Conservation (phyloP, 2,329 filamentous ascomycete genomes). For the Onygenales sp. region DNA sequence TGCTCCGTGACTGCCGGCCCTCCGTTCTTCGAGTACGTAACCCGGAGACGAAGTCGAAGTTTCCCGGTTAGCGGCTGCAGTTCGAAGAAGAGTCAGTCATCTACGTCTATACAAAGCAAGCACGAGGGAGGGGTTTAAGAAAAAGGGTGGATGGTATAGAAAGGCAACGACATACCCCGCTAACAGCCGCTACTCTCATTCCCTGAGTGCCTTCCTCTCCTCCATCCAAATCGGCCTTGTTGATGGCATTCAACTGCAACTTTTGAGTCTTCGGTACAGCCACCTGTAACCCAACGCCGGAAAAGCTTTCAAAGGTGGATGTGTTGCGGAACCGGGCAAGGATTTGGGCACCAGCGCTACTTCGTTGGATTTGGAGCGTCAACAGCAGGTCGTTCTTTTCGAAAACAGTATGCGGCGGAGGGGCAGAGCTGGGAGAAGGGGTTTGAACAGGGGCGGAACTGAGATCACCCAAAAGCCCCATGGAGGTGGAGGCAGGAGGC, state of each 20-base stretch:
- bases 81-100: background rate
- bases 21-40: conserved; percentile 66
- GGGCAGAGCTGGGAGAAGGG: conserved; percentile 34
- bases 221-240: conserved; percentile 62
- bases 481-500: conserved; percentile 35
- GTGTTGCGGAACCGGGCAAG: conserved; percentile 75
- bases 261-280: conserved; percentile 96
- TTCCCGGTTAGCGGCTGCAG: conserved; percentile 56
- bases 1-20: conserved; percentile 72
- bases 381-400: conserved; percentile 76
- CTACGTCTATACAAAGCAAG: background rate
- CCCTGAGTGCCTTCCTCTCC: conserved; percentile 79
- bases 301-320: conserved; percentile 55
- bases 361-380: conserved; percentile 75
- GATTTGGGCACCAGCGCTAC: conserved; percentile 61
- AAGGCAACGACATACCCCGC: conserved; percentile 61
- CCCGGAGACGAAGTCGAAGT: conserved; percentile 73
- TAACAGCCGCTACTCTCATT: conserved; percentile 78
- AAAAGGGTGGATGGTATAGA: background rate
- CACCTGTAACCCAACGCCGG: conserved; percentile 75
- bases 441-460: conserved; percentile 41
- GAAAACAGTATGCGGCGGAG: conserved; percentile 61
- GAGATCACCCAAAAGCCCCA: conserved; percentile 41
- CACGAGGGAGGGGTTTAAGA: background rate
- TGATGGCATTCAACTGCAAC: conserved; percentile 83